These are phyloP conservation scores for Aspergillus pseudoviridinutans DNA, from an alignment of 2,329 filamentous ascomycete genomes.

Conservation along the genomic window DNA sequence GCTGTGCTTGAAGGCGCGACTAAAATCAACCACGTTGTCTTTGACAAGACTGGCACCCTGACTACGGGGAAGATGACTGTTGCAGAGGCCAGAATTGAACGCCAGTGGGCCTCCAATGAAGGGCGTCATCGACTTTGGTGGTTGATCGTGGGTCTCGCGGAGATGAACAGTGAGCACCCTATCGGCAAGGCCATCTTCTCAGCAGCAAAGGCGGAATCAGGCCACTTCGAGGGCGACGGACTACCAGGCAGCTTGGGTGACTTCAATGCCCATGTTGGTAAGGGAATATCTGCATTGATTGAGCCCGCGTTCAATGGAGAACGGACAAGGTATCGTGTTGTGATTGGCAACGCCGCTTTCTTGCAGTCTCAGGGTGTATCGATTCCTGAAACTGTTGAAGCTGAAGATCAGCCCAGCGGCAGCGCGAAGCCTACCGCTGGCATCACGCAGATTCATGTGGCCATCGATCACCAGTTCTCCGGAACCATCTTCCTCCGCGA, in stretches of 20 bases:
- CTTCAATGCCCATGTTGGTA: constrained; percentile 78
- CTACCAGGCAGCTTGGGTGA: constrained; percentile 82
- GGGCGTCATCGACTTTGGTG: constrained; percentile 79
- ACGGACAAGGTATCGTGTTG: constrained; percentile 68
- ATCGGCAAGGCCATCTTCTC: constrained; percentile 82
- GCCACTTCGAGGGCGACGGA: constrained; percentile 65
- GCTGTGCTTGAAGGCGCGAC: constrained; percentile 87
- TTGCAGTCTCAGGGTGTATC: constrained; percentile 65
- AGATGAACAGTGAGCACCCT: constrained; percentile 93
- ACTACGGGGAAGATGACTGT: constrained; percentile 96
- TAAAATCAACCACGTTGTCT: constrained; percentile 81
- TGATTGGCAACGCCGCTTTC: constrained; percentile 78
- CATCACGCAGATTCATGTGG: constrained; percentile 86
- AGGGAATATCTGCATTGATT: constrained; percentile 76
- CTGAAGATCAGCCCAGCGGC: constrained; percentile 27
- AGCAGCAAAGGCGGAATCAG: constrained; percentile 71
- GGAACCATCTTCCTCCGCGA: constrained; percentile 83
- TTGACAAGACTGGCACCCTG: constrained; percentile 95
- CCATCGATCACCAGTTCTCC: constrained; percentile 75
- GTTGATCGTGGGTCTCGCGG: constrained; percentile 90
- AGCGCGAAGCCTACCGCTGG: constrained; percentile 51
- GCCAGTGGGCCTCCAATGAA: constrained; percentile 65
- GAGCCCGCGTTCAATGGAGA: constrained; percentile 69
- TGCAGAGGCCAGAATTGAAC: constrained; percentile 63
- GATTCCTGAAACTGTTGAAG: constrained; percentile 39